These are phyloP conservation scores for Ascosphaera acerosa DNA, from an alignment of 2,329 filamentous ascomycete species.

Conservation along the genomic window DNA sequence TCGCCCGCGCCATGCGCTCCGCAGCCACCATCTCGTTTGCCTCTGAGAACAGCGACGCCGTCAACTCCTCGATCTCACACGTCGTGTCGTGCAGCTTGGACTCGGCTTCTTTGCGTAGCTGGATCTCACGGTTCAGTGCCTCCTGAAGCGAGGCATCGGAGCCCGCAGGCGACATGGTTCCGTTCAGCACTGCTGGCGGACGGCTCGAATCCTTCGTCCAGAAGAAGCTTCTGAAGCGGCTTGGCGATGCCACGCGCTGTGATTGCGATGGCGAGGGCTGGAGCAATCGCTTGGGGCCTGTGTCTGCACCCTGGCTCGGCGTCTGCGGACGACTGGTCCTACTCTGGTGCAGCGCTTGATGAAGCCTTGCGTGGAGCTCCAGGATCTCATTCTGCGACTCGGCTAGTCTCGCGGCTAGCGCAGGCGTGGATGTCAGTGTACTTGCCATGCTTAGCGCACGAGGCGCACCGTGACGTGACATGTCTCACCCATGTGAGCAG, in stretches of 20 bases:
- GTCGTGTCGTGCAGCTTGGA: constrained; percentile 27
- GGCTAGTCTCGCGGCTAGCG: not conserved
- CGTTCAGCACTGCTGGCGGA: constrained; percentile 4
- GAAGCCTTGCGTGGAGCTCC: not conserved
- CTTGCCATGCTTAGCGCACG: not conserved
- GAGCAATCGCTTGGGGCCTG: constrained; percentile 7
- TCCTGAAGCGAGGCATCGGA: constrained; percentile 21
- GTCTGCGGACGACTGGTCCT: not conserved
- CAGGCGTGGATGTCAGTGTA: not conserved
- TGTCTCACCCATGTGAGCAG: not conserved
- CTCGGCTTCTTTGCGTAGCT: constrained; percentile 31
- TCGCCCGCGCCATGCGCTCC: constrained; percentile 32
- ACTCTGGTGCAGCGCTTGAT: not conserved
- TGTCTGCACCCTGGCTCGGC: constrained; percentile 7
- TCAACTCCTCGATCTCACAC: constrained; percentile 35
- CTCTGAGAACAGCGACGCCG: constrained; percentile 33
- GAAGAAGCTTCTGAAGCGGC: constrained; percentile 1
- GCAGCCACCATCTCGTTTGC: constrained; percentile 41
- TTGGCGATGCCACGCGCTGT: constrained; percentile 5
- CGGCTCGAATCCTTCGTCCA: constrained; percentile 2
- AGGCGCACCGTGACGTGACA: not conserved
- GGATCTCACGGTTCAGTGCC: constrained; percentile 28
- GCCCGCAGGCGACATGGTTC: constrained; percentile 4
- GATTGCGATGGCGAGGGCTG: constrained; percentile 8
- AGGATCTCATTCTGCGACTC: not conserved